Evolutionary conservation across 108 stramenopile genomes (phyloP), one percentile per base, ranked within the genome.

Genomic region (Aureococcus anophagefferens): DNA sequence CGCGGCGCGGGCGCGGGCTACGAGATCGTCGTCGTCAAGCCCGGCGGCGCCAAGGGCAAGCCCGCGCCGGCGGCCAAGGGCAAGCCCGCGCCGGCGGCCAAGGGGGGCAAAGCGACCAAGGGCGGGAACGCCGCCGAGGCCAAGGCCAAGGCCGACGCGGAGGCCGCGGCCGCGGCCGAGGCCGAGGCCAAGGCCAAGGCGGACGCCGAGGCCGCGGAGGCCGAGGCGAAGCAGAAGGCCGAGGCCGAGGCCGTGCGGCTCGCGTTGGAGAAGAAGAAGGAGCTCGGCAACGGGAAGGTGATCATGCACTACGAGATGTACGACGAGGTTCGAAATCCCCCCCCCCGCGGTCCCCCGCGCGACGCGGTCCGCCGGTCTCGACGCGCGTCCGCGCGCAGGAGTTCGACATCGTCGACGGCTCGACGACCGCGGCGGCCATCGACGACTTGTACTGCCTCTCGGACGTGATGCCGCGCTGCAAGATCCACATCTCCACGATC

Each of bases 221-320:
- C n/a, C 16, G 72, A 0, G 72, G 67, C 66, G 29, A 18, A 7
- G 31, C 31, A 0, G 31, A 33, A 21, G 0, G 72, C 1, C 30
- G 37, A 64, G 31, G 4, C 9, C 30, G 30, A 30, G 0, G 35
- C 0, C 34, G 30, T 13, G n/a, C 30, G 25, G 17, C 7, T 13
- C 4, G 62, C 25, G 14, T 3, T 4, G n/a, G 29, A 29, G 29
- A 18, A 62, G 15, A 62, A 62, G 62, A 15, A 7, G 62, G 62
- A 15, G 62, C n/a, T 29, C 66, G 72, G 72, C n/a, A 71, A 73
- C 14, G 79, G 79, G 14, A 73, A 77, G 36, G 77, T 69, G 32
- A 76, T 68, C 18, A 74, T 80, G 13, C 68, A 69, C 68, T 80
- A 80, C 74, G 77, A 80, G 71, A 73, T 77, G 77, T 80, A 80